Conservation (phyloP, 345 rosid species). For the Gossypioides kirkii region DNA sequence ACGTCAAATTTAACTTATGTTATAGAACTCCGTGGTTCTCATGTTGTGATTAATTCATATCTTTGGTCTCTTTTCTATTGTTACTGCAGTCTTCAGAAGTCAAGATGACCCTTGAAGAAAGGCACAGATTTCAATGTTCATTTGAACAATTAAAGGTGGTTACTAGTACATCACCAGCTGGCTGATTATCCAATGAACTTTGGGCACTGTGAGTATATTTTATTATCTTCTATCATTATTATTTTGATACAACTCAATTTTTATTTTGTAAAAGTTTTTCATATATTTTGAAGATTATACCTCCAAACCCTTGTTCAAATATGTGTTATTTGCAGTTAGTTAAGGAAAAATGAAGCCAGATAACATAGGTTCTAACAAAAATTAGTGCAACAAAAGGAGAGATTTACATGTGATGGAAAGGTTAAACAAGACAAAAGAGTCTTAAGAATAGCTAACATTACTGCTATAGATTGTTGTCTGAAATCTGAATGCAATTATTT, state of each 20-base stretch:
- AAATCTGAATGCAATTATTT: background rate
- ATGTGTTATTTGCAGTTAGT: background rate
- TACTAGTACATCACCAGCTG: conserved; percentile 6
- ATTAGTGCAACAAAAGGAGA: background rate
- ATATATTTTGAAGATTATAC: background rate
- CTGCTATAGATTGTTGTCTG: background rate
- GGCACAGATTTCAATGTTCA: conserved; percentile 39
- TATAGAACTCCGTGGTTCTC: background rate
- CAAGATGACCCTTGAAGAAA: conserved; percentile 52
- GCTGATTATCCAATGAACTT: background rate
- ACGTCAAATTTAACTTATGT: background rate
- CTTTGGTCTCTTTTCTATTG: conserved; percentile 14
- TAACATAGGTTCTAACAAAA: background rate
- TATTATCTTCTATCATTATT: background rate
- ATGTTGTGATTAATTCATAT: background rate
- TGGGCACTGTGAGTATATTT: background rate
- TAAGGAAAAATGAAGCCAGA: background rate
- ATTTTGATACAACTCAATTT: background rate
- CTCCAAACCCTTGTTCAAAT: background rate
- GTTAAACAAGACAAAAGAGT: background rate
- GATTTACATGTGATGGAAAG: background rate
- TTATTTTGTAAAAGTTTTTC: background rate
- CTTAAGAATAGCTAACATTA: background rate
- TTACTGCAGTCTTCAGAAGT: conserved; percentile 38
- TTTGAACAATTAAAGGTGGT: conserved; percentile 40